Evolutionary conservation across 2,329 filamentous ascomycete species (phyloP).

Genomic region (Fusarium armeniacum): DNA sequence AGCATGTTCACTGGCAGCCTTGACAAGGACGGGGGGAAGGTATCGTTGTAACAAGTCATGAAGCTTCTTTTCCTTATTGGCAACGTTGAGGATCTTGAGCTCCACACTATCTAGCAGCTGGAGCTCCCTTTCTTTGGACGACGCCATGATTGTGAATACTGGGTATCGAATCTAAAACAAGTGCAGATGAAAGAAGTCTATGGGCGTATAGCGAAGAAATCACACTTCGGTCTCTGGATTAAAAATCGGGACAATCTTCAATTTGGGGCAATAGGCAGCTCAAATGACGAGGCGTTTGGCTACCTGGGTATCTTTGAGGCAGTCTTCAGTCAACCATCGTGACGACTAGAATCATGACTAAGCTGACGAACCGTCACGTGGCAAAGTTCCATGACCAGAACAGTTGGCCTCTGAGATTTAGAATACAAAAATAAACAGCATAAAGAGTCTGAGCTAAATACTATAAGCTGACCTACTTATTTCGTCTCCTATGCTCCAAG

Average conservation of each 20-base stretch:
- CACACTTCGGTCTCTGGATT: no score
- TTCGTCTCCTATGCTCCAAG: no score
- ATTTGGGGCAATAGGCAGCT: slow-evolving; percentile 40
- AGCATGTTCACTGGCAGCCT: slow-evolving; percentile 84
- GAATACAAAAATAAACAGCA: no score
- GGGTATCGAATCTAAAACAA: not conserved
- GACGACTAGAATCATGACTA: slow-evolving; percentile 45
- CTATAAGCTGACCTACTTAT: no score
- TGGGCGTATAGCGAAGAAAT: no score
- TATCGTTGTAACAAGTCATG: slow-evolving; percentile 83
- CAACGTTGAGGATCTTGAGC: slow-evolving; percentile 81
- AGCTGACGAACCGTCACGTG: slow-evolving; percentile 39
- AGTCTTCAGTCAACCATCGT: slow-evolving; percentile 43
- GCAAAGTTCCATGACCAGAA: no score
- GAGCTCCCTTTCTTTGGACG: slow-evolving; percentile 78
- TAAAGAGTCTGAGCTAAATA: no score
- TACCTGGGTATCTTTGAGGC: slow-evolving; percentile 27
- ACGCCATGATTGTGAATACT: slow-evolving; percentile 53
- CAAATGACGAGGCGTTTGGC: slow-evolving; percentile 39
- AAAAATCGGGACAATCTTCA: no score
- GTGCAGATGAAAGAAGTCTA: no score
- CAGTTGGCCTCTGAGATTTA: no score
- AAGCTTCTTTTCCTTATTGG: slow-evolving; percentile 87
- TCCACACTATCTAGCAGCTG: slow-evolving; percentile 88
- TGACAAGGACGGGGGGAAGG: slow-evolving; percentile 84